phyloP scores from a whole-genome alignment of 2,329 filamentous ascomycete species.

The Penicillium sp. region DNA sequence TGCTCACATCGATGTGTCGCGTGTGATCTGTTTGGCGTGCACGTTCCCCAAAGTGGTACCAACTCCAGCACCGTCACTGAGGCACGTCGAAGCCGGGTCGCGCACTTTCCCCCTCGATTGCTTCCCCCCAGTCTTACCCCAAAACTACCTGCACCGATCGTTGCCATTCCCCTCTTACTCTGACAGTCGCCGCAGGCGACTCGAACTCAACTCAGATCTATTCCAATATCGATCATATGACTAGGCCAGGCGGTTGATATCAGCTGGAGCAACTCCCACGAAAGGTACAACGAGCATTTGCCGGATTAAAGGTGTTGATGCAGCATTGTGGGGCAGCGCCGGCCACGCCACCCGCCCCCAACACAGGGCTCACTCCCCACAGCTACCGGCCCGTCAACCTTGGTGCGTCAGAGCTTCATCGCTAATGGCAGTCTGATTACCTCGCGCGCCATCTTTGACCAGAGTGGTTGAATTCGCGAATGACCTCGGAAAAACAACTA shows the following conservation, averaged over 20 bases:
- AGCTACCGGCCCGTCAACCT: constrained; percentile 18
- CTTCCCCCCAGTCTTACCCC: constrained; percentile 42
- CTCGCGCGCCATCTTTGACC: constrained; percentile 20
- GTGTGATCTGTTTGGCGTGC: constrained; percentile 43
- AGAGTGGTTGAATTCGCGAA: constrained; percentile 36
- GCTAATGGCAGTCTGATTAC: constrained; percentile 30
- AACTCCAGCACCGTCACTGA: constrained; percentile 31
- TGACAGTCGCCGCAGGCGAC: constrained; percentile 23
- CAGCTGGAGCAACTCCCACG: background rate
- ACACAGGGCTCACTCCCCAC: constrained; percentile 25
- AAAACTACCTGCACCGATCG: constrained; percentile 41
- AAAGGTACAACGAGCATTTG: constrained; percentile 26
- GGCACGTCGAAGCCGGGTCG: constrained; percentile 32
- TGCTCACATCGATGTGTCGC: constrained; percentile 37
- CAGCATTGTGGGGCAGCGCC: constrained; percentile 39
- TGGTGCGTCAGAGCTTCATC: constrained; percentile 33
- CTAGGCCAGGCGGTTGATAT: constrained; percentile 25
- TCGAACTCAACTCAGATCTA: background rate
- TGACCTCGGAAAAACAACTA: constrained; percentile 33
- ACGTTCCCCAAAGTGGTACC: constrained; percentile 20
- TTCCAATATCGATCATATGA: background rate
- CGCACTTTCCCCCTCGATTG: constrained; percentile 42
- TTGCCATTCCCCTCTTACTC: constrained; percentile 43
- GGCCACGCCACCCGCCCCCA: constrained; percentile 39
- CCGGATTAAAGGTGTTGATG: constrained; percentile 29